These are phyloP conservation scores for Daedalea quercina DNA, from an alignment of 768 basidiomycete genomes.

Conservation along the genomic window DNA sequence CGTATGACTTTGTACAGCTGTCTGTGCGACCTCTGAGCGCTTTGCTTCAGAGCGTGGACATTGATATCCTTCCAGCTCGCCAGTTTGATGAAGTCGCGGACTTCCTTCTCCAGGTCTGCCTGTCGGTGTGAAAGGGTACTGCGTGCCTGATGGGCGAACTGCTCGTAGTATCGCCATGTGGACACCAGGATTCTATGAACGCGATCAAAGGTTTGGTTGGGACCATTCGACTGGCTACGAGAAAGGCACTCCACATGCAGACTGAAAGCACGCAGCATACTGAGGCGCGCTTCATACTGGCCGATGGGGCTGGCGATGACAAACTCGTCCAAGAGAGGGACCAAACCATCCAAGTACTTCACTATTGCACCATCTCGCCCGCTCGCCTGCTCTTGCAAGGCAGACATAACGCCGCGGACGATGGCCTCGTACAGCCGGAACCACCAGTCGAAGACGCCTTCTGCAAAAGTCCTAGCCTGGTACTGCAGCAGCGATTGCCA, in stretches of 20 bases:
- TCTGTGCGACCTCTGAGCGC: slow-evolving; percentile 84
- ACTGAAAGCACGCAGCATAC: slow-evolving; percentile 64
- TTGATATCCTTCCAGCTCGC: slow-evolving; percentile 99
- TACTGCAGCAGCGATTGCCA: slow-evolving; percentile 80
- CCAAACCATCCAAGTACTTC: slow-evolving; percentile 55
- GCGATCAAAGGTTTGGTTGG: slow-evolving; percentile 31
- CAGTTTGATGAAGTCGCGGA: slow-evolving; percentile 82
- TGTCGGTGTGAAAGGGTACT: slow-evolving; percentile 51
- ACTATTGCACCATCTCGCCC: slow-evolving; percentile 28
- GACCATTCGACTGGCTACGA: slow-evolving; percentile 20
- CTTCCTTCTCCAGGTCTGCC: slow-evolving; percentile 64
- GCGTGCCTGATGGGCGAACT: slow-evolving; percentile 45
- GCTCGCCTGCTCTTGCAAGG: slow-evolving; percentile 33
- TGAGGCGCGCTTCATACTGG: slow-evolving; percentile 66
- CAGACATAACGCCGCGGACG: slow-evolving; percentile 54
- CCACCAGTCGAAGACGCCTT: slow-evolving; percentile 70
- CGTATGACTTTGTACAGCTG: slow-evolving; percentile 87
- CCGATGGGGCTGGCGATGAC: slow-evolving; percentile 73
- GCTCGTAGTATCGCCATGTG: slow-evolving; percentile 54
- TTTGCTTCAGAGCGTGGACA: slow-evolving; percentile 86
- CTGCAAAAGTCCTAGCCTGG: slow-evolving; percentile 44
- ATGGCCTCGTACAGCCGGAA: slow-evolving; percentile 81
- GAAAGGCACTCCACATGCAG: slow-evolving; percentile 36
- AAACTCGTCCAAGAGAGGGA: slow-evolving; percentile 79
- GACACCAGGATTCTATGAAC: slow-evolving; percentile 55